Base-by-base conservation (phyloP, 345 rosid genomes). In the Moringa oleifera region DNA sequence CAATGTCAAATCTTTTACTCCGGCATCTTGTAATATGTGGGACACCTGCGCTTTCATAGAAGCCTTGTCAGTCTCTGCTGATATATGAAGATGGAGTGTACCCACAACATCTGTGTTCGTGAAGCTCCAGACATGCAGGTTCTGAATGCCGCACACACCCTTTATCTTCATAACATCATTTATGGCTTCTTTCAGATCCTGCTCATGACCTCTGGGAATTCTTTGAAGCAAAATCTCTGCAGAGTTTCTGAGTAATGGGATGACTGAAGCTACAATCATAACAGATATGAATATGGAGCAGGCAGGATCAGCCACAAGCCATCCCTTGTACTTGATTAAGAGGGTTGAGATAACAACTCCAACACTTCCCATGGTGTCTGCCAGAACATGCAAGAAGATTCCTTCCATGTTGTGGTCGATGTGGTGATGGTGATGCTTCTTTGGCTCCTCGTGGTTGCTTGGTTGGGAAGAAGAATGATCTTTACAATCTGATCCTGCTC, bases 361-460 rank as follows among this genome's bases (percentile, higher is more conserved):
- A 64, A 90, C 89, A 71, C 98, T 93, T 71, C 98, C 98, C 91
- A 93, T 56, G 53, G 98, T 90, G 67, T 93, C 98, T 51, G 98
- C 98, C 65, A 90, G 74, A 64, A 93, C 94, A 66, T 93, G 98
- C 65, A 93, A 78, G 75, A 93, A 93, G 55, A 93, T 93, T 50
- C 98, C 98, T 80, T 93, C 98, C 98, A 93, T 90, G 75, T 93
- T 93, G 83, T 93, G 98, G 73, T 93, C 97, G 55, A 93, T 81
- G 75, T 92, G 96, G 21, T 15, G 81, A 76, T 77, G 88, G 50
- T 80, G 80, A 25, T 55, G 73, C 57, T 76, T 77, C 28, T 58
- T 58, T 2, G 53, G 23, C 31, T 53, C 60, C 55, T 58, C 55
- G 31, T 70, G 66, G 23, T 64, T 33, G n/a, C 12, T 55, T n/a